These are phyloP conservation scores for Dipteronia sinensis DNA, from an alignment of 345 rosid species.

Conservation along the genomic window DNA sequence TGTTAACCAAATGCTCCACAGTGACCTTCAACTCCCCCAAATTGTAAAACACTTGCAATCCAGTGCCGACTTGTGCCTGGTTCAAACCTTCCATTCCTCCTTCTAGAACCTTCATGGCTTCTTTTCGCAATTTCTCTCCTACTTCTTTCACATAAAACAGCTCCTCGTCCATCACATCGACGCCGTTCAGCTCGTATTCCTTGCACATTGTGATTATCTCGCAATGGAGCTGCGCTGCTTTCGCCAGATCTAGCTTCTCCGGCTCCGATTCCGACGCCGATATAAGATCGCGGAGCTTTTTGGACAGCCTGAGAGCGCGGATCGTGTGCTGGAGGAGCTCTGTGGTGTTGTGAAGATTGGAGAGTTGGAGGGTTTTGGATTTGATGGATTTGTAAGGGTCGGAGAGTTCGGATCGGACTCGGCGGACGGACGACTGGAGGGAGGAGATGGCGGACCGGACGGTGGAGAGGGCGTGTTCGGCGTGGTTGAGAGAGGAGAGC, in stretches of 20 bases:
- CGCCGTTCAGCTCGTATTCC: conserved; percentile 74
- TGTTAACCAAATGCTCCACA: conserved; percentile 80
- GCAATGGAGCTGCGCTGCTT: conserved; percentile 88
- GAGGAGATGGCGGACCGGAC: conserved; percentile 88
- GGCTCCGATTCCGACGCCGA: conserved; percentile 56
- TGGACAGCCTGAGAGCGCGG: conserved; percentile 70
- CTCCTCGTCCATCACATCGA: conserved; percentile 79
- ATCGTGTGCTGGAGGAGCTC: conserved; percentile 81
- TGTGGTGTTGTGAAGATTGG: conserved; percentile 69
- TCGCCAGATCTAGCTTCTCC: conserved; percentile 83
- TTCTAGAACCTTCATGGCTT: conserved; percentile 84
- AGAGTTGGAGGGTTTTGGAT: conserved; percentile 69
- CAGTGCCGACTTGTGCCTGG: conserved; percentile 97
- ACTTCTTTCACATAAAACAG: conserved; percentile 60
- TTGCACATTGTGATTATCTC: conserved; percentile 78
- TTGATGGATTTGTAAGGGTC: conserved; percentile 72
- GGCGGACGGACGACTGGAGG: conserved; percentile 80
- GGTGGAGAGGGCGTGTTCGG: conserved; percentile 80
- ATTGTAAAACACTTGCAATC: conserved; percentile 95
- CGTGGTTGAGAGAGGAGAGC: conserved; percentile 83
- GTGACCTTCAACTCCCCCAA: conserved; percentile 76
- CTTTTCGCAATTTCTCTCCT: conserved; percentile 66
- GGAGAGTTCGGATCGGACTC: conserved; percentile 84
- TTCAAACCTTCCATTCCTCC: conserved; percentile 96
- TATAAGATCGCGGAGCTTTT: conserved; percentile 80